Evolutionary conservation across 495 filamentous ascomycete genomes (phyloP), one percentile per base, ranked within the genome.

Genomic region (Xylaria intraflava): DNA sequence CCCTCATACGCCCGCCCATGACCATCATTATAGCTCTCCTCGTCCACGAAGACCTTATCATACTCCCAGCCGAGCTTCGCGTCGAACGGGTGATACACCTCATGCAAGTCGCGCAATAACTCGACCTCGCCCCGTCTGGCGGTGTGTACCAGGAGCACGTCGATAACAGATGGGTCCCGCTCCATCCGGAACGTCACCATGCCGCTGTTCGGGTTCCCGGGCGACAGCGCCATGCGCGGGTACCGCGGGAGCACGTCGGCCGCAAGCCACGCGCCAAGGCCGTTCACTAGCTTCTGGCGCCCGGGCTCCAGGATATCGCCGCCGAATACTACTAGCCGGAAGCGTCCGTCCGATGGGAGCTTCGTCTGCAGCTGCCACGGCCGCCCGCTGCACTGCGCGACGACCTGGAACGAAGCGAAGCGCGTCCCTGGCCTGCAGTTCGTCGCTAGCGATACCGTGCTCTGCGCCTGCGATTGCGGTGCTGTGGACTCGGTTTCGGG

Each of bases 41-140:
- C 82, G 61, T 89, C 86, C 17, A 78, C 83, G 64, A 80, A 87
- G 11, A 87, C 73, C 59, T 82, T 83, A 31, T 77, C 72, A 48
- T 84, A 86, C 55, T 83, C 81, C 62, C 80, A 83, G 29, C 83
- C 83, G 0, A 69, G 59, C 60, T 72, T 75, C 43, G 79, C 73
- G 19, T 78, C 76, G 53, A 74, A 79, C n/a, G 78, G 70, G 53
- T 78, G 77, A 26, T 82, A 69, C 11, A 81, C 69, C 1, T 68
- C 66, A 0, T 78, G 81, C 8, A 85, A 68, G 30, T 81, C 78
- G 2, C 70, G 60, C 53, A 85, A 71, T 31, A 68, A 6, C 27
- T 81, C 76, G n/a, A 80, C 70, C 2, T 71, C 56, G 0, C 55
- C 62, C 2, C 77, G 55, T 4, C 73, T 67, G 2, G 75, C 73